Evolutionary conservation across 371 early-diverging fungal species (phyloP).

Genomic region (Mucor saturninus): DNA sequence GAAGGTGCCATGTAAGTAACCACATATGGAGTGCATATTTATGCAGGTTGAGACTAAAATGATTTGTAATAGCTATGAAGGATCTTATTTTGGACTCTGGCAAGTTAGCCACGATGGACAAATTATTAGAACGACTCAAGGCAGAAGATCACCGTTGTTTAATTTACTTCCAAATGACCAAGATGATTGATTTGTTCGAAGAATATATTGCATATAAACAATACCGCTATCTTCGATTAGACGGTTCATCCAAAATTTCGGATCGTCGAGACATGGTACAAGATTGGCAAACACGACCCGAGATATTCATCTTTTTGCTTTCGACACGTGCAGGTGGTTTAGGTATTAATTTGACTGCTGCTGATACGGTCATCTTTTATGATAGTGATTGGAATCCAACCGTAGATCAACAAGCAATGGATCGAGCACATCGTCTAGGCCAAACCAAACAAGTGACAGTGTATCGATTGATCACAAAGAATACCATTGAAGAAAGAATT

Average conservation of each 20-base stretch:
- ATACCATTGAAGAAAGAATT: constrained; percentile 93
- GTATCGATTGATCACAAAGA: constrained; percentile 88
- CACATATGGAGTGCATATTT: too few relatives aligned
- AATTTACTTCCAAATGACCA: constrained; percentile 99
- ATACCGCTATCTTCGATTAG: constrained; percentile 93
- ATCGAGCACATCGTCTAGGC: constrained; percentile 97
- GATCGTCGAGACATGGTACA: constrained; percentile 93
- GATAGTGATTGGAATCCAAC: constrained; percentile 99
- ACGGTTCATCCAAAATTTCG: constrained; percentile 93
- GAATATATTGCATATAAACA: constrained; percentile 90
- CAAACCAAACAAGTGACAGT: constrained; percentile 97
- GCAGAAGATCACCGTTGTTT: constrained; percentile 93
- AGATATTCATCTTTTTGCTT: constrained; percentile 96
- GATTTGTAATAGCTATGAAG: constrained; percentile 62
- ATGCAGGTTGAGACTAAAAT: background rate
- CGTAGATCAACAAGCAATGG: constrained; percentile 98
- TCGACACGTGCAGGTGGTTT: constrained; percentile 99
- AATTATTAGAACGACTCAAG: constrained; percentile 86
- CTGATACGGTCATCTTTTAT: constrained; percentile 99
- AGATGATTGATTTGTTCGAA: constrained; percentile 97
- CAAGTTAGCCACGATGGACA: constrained; percentile 91
- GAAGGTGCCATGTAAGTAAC: constrained; percentile 48
- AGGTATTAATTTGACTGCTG: constrained; percentile 99
- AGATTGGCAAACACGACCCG: constrained; percentile 90
- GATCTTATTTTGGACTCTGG: constrained; percentile 93